Conservation (phyloP, 2,329 filamentous ascomycete genomes). For the Epichloe bromicola region DNA sequence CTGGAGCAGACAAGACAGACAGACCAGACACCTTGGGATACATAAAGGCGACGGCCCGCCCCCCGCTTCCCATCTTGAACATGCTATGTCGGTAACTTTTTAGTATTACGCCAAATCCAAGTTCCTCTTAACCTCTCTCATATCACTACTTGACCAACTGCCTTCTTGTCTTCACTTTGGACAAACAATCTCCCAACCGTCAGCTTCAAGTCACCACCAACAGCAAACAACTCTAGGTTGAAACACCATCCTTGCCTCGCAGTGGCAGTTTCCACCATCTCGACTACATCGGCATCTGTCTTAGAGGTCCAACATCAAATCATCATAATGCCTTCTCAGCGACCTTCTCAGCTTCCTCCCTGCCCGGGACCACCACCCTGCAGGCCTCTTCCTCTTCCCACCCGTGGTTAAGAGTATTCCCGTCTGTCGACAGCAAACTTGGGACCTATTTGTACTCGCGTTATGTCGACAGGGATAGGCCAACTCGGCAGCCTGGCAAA, state of each 20-base stretch:
- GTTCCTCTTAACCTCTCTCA: neutral
- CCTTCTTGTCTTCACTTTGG: neutral
- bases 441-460: neutral
- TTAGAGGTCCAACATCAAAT: constrained; percentile 5
- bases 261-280: neutral
- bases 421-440: neutral
- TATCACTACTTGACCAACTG: neutral
- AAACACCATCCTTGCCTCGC: neutral
- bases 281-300: neutral
- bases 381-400: constrained; percentile 52
- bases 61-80: neutral
- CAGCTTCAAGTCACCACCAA: neutral
- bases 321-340: constrained; percentile 41
- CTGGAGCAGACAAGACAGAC: neutral
- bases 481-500: neutral
- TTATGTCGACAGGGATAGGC: neutral
- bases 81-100: neutral
- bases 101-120: neutral
- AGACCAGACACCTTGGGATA: constrained; percentile 12
- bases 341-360: constrained; percentile 52
- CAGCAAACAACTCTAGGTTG: neutral
- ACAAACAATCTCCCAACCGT: neutral
- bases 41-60: constrained; percentile 18
- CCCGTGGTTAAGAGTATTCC: constrained; percentile 35
- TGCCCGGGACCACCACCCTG: constrained; percentile 54